phyloP scores from a whole-genome alignment of 306 rosid genomes.

The Vigna reflexopilosa region DNA sequence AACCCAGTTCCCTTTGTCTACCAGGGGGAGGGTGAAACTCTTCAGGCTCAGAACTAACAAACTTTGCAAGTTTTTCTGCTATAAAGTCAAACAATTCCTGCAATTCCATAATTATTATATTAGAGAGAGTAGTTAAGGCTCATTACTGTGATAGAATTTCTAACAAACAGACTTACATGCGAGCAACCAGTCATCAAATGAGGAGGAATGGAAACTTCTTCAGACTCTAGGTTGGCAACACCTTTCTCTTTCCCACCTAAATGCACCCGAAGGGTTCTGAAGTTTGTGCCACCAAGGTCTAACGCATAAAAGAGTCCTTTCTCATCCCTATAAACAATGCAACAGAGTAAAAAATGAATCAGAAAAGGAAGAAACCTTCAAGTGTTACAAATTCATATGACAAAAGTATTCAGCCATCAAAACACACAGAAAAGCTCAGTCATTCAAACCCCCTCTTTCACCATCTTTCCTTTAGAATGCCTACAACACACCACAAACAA shows the following conservation, averaged over 20 bases:
- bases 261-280: conserved; percentile 87
- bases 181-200: conserved; percentile 87
- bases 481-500: conserved; percentile 10
- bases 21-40: conserved; percentile 80
- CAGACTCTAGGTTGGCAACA: conserved; percentile 60
- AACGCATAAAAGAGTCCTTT: conserved; percentile 88
- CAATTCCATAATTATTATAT: conserved; percentile 45
- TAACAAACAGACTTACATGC: conserved; percentile 64
- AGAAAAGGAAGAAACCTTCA: neutral
- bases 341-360: conserved; percentile 26
- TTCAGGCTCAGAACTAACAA: conserved; percentile 83
- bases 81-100: conserved; percentile 94
- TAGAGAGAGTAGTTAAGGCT: conserved; percentile 29
- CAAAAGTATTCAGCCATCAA: neutral
- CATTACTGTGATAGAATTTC: conserved; percentile 35
- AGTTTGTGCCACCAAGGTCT: conserved; percentile 98
- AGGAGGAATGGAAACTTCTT: conserved; percentile 95
- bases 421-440: neutral
- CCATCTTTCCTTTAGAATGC: conserved; percentile 17
- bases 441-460: conserved; percentile 8
- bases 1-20: conserved; percentile 96
- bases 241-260: conserved; percentile 82
- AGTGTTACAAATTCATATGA: conserved; percentile 5
- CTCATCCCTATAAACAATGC: conserved; percentile 69
- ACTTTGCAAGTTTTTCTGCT: conserved; percentile 76